Evolutionary conservation across 371 early-diverging fungal genomes (phyloP), one percentile per base, ranked within the genome.

Genomic region (Lichtheimia ornata): DNA sequence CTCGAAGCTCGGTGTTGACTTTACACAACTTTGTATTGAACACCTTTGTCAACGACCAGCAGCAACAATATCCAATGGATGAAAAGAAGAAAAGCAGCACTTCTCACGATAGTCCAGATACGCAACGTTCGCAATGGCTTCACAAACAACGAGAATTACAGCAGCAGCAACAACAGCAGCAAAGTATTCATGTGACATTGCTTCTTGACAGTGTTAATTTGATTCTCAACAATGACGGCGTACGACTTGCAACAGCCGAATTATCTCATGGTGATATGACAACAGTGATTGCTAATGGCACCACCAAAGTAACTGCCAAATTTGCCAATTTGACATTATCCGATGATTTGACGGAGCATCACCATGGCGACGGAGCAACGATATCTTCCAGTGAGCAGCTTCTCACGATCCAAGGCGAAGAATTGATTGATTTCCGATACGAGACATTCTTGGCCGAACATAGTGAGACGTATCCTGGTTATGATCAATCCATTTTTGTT

Each of bases 391-490:
- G 42, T 30, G 35, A 22, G 58, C 52, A 89, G 58, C 77, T 97
- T 12, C 69, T 98, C 30, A 84, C 85, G 0, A 93, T 97, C 58
- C 92, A 95, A 69, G 95, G 96, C 6, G 89, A 92, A 42, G 91
- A 96, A 56, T 76, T 94, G 17, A 95, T 94, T 7, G 91, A 93
- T 62, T 88, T 98, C 54, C 78, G 80, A 4, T 97, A 91, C 70
- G 91, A 94, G 62, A 94, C 94, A 0, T 95, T 82, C 72, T 28
- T 69, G 30, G 81, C 86, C 30, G 63, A 66, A 0, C 45, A 45
- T 17, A 53, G 66, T 4, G 55, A 62, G 5, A 72, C 73, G 35
- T 92, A 91, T 59, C 94, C 96, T 0, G 96, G 96, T 1, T 95
- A 94, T 66, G 95, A 98, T 59, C 87, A 91, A 7, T 81, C 87